These are phyloP conservation scores for Starmerella riodocensis DNA, from an alignment of 805 yeast genomes.

Conservation along the genomic window DNA sequence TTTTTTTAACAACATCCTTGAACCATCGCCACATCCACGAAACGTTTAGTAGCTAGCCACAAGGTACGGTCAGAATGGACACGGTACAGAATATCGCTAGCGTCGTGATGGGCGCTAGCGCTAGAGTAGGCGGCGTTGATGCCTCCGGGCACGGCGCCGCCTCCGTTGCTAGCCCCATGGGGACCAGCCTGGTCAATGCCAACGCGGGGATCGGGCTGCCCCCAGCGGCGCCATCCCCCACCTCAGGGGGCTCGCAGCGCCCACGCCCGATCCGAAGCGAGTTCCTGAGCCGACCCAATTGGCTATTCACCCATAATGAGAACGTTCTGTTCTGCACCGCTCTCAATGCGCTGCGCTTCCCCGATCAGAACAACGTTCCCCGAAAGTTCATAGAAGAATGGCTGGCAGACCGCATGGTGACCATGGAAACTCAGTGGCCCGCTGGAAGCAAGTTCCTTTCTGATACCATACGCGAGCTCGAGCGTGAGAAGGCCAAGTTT, in stretches of 20 bases:
- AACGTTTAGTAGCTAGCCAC: conserved; percentile 15
- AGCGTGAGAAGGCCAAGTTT: conserved; percentile 6
- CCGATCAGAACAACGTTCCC: conserved; percentile 19
- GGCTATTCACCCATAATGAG: conserved; percentile 18
- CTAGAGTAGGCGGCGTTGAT: neutral
- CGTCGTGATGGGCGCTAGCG: conserved; percentile 8
- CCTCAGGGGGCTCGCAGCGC: too few relatives aligned
- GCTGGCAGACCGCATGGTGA: conserved; percentile 15
- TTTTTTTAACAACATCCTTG: conserved; percentile 5
- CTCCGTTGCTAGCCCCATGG: neutral
- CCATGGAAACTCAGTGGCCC: conserved; percentile 16
- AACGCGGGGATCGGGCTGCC: too few relatives aligned
- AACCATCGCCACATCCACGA: conserved; percentile 11
- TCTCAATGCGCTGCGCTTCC: conserved; percentile 12
- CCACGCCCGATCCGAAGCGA: conserved; percentile 11
- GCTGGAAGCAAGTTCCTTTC: conserved; percentile 14
- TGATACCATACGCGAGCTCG: conserved; percentile 11
- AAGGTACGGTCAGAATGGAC: conserved; percentile 19
- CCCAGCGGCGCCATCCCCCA: too few relatives aligned
- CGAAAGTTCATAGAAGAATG: conserved; percentile 19
- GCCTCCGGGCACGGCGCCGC: neutral
- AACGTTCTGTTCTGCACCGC: conserved; percentile 18
- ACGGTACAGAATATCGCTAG: conserved; percentile 18
- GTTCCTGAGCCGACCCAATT: conserved; percentile 18
- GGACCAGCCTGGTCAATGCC: too few relatives aligned